These are phyloP conservation scores for Apiospora malaysiana DNA, from an alignment of 2,329 filamentous ascomycete species.

Conservation along the genomic window DNA sequence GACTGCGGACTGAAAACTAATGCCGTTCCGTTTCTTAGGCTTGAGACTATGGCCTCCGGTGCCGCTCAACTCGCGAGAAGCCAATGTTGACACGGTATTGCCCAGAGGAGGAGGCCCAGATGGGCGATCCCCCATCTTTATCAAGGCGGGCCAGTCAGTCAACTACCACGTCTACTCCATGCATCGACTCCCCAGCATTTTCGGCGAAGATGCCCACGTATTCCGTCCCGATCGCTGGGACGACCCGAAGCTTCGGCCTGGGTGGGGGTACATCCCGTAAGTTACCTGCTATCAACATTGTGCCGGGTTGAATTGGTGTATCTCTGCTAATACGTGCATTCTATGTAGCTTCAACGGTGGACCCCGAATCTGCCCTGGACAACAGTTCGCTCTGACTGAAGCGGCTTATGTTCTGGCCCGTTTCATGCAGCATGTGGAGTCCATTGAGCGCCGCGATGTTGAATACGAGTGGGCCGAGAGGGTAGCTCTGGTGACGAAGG, in stretches of 20 bases:
- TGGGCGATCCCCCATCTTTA: conserved; percentile 49
- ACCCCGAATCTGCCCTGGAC: conserved; percentile 42
- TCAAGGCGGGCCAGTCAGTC: conserved; percentile 48
- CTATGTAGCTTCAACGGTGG: conserved; percentile 41
- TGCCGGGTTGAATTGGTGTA: too few relatives aligned
- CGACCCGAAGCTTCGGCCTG: conserved; percentile 23
- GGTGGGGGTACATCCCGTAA: conserved; percentile 40
- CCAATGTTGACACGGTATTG: conserved; percentile 43
- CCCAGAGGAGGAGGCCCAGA: conserved; percentile 54
- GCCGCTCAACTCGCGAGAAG: conserved; percentile 18
- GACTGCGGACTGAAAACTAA: neutral
- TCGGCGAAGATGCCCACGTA: conserved; percentile 30
- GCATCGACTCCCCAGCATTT: conserved; percentile 38
- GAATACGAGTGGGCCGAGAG: neutral
- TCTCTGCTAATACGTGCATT: neutral
- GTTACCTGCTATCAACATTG: conserved; percentile 1
- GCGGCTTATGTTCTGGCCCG: conserved; percentile 27
- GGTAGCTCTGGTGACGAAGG: neutral
- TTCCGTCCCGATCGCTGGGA: conserved; percentile 30
- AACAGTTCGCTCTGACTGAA: conserved; percentile 29
- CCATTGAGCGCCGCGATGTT: conserved; percentile 23
- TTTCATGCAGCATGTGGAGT: conserved; percentile 27
- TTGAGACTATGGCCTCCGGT: conserved; percentile 4
- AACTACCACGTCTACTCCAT: conserved; percentile 45
- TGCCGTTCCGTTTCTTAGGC: neutral